Evolutionary conservation across 2,329 filamentous ascomycete species (phyloP).

Genomic region (Hymenoscyphus albidus): DNA sequence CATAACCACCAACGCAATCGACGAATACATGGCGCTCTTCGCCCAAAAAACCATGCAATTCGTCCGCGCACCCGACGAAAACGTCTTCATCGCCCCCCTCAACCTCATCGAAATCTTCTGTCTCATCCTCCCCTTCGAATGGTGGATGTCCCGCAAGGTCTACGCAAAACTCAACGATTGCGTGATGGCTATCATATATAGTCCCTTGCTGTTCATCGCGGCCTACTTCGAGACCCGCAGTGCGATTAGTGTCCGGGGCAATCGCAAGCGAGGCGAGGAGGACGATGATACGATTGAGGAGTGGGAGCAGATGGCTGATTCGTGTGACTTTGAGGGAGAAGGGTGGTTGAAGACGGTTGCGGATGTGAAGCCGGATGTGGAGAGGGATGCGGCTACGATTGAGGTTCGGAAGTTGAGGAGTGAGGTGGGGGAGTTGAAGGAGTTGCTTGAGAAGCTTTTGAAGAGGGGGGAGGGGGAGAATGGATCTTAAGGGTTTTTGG

Average conservation of each 20-base stretch:
- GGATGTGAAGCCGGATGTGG: slow-evolving; percentile 74
- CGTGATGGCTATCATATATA: slow-evolving; percentile 84
- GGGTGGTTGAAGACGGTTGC: slow-evolving; percentile 82
- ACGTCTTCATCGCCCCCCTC: slow-evolving; percentile 94
- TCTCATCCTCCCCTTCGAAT: slow-evolving; percentile 79
- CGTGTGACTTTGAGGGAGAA: slow-evolving; percentile 75
- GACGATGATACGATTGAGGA: slow-evolving; percentile 88
- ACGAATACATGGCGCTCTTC: slow-evolving; percentile 93
- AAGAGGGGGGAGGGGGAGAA: slow-evolving; percentile 16
- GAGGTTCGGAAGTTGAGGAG: slow-evolving; percentile 59
- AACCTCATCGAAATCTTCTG: slow-evolving; percentile 86
- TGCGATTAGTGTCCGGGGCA: slow-evolving; percentile 64
- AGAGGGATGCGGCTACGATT: slow-evolving; percentile 69
- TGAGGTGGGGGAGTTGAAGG: slow-evolving; percentile 57
- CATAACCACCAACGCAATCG: slow-evolving; percentile 77
- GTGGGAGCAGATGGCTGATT: slow-evolving; percentile 78
- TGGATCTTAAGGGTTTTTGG: too few relatives aligned
- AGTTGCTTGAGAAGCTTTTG: slow-evolving; percentile 28
- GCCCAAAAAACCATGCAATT: slow-evolving; percentile 95
- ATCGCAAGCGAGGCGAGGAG: slow-evolving; percentile 74
- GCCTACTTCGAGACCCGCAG: slow-evolving; percentile 66
- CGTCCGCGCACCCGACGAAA: slow-evolving; percentile 93
- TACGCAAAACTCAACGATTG: slow-evolving; percentile 85
- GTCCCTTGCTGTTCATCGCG: slow-evolving; percentile 74
- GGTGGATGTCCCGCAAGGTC: slow-evolving; percentile 75